These are phyloP conservation scores for Aquilaria yunnanensis DNA, from an alignment of 345 rosid species.

Conservation along the genomic window DNA sequence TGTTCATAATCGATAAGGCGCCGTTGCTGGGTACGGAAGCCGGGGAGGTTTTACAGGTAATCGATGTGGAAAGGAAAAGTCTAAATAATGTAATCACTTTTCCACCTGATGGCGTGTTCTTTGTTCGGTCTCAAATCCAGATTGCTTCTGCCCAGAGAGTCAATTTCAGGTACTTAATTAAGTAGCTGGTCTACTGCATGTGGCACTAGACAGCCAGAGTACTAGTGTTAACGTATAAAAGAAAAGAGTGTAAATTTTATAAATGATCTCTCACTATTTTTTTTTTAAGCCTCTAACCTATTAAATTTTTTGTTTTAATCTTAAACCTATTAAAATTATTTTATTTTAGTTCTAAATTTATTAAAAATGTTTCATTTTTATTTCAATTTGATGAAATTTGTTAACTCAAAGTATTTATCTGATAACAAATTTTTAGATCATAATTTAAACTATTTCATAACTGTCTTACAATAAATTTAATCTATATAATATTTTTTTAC, in stretches of 20 bases:
- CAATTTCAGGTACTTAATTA: conserved; percentile 54
- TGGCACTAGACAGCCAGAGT: too few relatives aligned
- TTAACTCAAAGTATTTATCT: too few relatives aligned
- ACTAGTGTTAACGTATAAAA: too few relatives aligned
- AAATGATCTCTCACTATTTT: neutral
- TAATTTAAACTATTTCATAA: neutral
- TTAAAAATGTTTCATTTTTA: too few relatives aligned
- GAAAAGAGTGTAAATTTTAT: too few relatives aligned
- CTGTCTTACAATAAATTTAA: too few relatives aligned
- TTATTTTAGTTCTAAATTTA: too few relatives aligned
- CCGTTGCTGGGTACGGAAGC: conserved; percentile 60
- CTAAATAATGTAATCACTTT: conserved; percentile 85
- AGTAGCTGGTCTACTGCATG: too few relatives aligned
- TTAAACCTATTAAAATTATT: too few relatives aligned
- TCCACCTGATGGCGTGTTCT: conserved; percentile 91
- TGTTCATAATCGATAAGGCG: conserved; percentile 83
- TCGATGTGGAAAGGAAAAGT: conserved; percentile 49
- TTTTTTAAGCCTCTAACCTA: neutral
- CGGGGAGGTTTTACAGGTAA: conserved; percentile 89
- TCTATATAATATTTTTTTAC: too few relatives aligned
- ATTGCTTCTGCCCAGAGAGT: conserved; percentile 74
- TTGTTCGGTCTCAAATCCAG: conserved; percentile 65
- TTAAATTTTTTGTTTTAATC: neutral
- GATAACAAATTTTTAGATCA: too few relatives aligned
- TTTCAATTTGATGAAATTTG: too few relatives aligned